Base-by-base conservation (phyloP, 2,329 filamentous ascomycete species). In the Phyllosticta paracitricarpa region DNA sequence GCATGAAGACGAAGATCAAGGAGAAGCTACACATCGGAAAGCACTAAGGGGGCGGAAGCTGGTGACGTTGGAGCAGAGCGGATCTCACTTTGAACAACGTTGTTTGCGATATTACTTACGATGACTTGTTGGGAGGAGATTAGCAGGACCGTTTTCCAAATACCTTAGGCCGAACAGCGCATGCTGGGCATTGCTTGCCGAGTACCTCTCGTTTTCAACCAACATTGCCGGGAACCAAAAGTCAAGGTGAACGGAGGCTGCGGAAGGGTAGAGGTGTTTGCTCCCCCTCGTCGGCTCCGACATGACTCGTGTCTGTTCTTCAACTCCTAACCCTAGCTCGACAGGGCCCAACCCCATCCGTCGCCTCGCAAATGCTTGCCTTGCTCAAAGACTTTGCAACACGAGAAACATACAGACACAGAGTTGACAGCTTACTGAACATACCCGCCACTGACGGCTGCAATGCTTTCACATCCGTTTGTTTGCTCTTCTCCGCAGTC, bases 1-100 rank as follows among this genome's bases (percentile, higher is more conserved):
- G 81, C 64, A 69, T 87, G 51, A 79, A 80, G 63, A 79, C 85
- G 62, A 87, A 86, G 76, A 82, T 89, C 73, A 89, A 88, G 81
- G 80, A 82, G 61, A 89, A 88, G 77, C 74, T 89, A 63, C 85
- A 88, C 73, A 76, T 76, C 63, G 71, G 72, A 24, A 61, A 61
- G 55, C 59, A 61, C 51, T 52, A 57, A 28, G 12, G 2, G 19
- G 19, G 2, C 19, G 19, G 19, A 8, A 19, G 17, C 24, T 9
- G 9, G 6, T 4, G 28, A 7, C 28, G 6, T 30, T 1, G 28
- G 28, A 2, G 28, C 28, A 8, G 28, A 2, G 28, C 28, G 28
- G 28, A 30, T 30, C 28, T 30, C 28, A 8, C 28, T 30, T 7
- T 30, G n/a, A n/a, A n/a, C 14, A 17, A 48, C 40, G 2, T 48